phyloP scores from a whole-genome alignment of 2,329 filamentous ascomycete species.

The Fusarium sp. region DNA sequence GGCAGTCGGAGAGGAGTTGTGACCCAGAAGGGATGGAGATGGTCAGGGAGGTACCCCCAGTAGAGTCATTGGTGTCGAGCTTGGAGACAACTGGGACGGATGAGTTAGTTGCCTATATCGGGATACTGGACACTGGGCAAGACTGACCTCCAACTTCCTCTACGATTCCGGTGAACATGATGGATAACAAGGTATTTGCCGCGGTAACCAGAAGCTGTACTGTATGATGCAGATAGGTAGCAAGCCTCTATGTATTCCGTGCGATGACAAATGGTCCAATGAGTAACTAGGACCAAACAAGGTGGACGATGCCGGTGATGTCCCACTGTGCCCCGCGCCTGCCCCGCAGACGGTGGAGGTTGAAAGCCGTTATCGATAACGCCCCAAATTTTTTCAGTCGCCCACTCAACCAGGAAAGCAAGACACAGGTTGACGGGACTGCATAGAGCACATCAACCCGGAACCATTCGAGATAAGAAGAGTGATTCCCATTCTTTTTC shows the following conservation, averaged over 20 bases:
- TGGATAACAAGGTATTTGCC: slow-evolving; percentile 22
- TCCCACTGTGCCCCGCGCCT: slow-evolving; percentile 34
- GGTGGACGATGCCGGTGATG: slow-evolving; percentile 13
- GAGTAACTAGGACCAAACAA: slow-evolving; percentile 15
- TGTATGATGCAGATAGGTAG: not conserved
- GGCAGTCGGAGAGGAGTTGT: slow-evolving; percentile 83
- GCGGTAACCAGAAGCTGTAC: not conserved
- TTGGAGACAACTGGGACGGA: slow-evolving; percentile 79
- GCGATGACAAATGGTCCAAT: slow-evolving; percentile 43
- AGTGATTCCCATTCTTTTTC: slow-evolving; percentile 8
- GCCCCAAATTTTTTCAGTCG: slow-evolving; percentile 46
- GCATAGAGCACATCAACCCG: not conserved
- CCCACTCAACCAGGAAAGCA: slow-evolving; percentile 29
- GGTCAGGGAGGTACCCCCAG: slow-evolving; percentile 90
- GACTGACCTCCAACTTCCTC: slow-evolving; percentile 90
- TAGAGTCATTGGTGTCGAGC: slow-evolving; percentile 83
- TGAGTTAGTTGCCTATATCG: slow-evolving; percentile 39
- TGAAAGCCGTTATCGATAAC: slow-evolving; percentile 48
- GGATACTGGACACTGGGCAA: not conserved
- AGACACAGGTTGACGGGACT: not conserved
- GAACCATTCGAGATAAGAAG: slow-evolving; percentile 15
- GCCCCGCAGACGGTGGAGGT: slow-evolving; percentile 41
- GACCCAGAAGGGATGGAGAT: slow-evolving; percentile 77
- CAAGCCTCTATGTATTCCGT: not conserved
- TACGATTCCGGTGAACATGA: slow-evolving; percentile 96